Evolutionary conservation across 1,284 basidiomycete genomes (phyloP), one percentile per base, ranked within the genome.

Genomic region (Moesziomyces parantarcticus): DNA sequence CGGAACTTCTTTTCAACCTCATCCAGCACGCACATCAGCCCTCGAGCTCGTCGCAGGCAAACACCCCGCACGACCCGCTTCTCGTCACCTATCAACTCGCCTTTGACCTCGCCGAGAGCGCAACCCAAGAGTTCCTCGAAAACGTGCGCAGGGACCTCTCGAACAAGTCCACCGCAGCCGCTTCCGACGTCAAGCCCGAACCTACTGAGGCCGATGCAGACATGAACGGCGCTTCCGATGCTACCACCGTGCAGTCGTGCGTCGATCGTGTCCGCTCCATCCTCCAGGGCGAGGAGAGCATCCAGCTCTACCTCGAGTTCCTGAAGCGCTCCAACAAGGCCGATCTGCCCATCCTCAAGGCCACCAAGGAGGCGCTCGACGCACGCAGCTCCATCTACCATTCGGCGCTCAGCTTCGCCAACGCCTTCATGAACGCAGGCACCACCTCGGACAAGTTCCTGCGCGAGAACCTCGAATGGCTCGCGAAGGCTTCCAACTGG

Each of bases 401-500:
- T 71, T 81, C 80, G 23, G 82, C 81, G 10, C 63, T 83, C 56
- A 81, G 80, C 45, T 78, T 83, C 42, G 79, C 82, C 50, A 83
- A 83, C 51, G 82, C 82, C 4, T 83, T 82, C 52, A 82, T 82
- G 75, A 78, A 83, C 47, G 82, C 82, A 21, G 82, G 82, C 41
- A 83, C 82, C 40, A 78, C 80, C n/a, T 82, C 80, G 53, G 82
- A 83, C 63, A 71, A 77, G 62, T 83, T 83, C 72, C 58, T 83
- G 52, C 78, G 82, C 44, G 81, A 83, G 53, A 83, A 83, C 64
- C 76, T 83, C 50, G 82, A 83, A 34, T 83, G 82, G 82, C 78
- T 83, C 22, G 81, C 81, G 41, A 82, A 82, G 63, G 82, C 82
- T 18, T 80, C 79, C 75, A 83, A 83, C 64, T 83, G 82, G 82